Evolutionary conservation across 352 stramenopile genomes (phyloP), one percentile per base, ranked within the genome.

Genomic region (Globisporangium cylindrosporum): DNA sequence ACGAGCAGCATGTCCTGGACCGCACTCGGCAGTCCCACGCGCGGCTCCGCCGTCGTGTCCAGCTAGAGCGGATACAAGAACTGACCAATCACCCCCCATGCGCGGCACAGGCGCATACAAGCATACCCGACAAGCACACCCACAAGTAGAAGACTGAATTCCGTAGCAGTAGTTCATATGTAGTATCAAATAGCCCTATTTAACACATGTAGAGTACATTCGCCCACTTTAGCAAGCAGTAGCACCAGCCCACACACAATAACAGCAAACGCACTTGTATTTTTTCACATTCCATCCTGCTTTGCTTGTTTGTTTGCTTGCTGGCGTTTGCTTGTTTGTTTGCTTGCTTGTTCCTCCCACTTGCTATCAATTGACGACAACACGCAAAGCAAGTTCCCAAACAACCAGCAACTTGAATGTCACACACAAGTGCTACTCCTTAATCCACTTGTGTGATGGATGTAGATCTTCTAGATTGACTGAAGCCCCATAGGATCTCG

Each of bases 1-100:
- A 92, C 84, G 34, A 85, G 75, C 27, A 86, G 80, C 66, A 80
- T 80, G n/a, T 82, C 77, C 36, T 92, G 84, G 84, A 80, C 81
- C 20, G 74, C 73, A n/a, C 53, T 82, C 27, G 64, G 64, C 25
- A 69, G 64, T 22, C 58, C 65, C 43, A 65, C 65, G 65, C 65
- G 65, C 58, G 34, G 65, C 34, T 66, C 65, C 1, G 32, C 65
- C 41, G 64, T 70, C 55, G 64, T 55, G 34, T 70, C 63, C 18
- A 43, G 29, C 29, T 25, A 24, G 56, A 69, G 32, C 27, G 34
- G 51, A 55, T 24, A 15, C 49, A 68, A 68, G 38, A 62, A 46
- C 38, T 15, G 18, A 18, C 9, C 20, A 22, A n/a, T 32, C 49
- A 56, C 9, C 5, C 5, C 49, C 9, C 49, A 56, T 56, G n/a